A percentile compares a stretch with the other conserved stretches of the same genome.
Conservation (phyloP, 805 yeast genomes). For the Zygoascus biomembranicola region DNA sequence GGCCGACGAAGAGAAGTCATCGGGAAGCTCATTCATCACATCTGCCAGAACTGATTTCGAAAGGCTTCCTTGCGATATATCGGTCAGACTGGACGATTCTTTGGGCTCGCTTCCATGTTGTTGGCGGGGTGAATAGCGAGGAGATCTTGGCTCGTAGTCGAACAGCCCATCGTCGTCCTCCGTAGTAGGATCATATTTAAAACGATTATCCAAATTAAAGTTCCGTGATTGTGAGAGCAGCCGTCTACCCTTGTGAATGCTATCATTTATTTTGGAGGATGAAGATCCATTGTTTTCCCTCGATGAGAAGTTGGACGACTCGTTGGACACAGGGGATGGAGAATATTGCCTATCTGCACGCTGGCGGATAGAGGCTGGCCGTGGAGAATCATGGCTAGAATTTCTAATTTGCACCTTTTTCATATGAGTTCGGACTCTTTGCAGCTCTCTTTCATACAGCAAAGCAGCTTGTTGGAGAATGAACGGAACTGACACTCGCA, state of each 20-base stretch:
- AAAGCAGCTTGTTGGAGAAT: constrained; percentile 36
- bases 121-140: background rate
- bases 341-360: background rate
- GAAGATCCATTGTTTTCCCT: background rate
- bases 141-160: background rate
- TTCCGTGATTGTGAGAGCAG: background rate
- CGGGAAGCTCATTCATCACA: background rate
- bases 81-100: background rate
- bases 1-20: constrained; percentile 1
- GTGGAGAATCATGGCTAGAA: background rate
- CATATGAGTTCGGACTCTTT: constrained; percentile 28
- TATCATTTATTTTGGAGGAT: background rate
- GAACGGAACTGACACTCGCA: constrained; percentile 31
- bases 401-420: constrained; percentile 7
- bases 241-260: background rate
- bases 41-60: background rate
- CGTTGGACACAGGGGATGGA: background rate
- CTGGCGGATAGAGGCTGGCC: background rate
- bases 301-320: background rate
- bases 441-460: constrained; percentile 34
- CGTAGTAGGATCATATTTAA: background rate
- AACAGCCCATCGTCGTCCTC: background rate
- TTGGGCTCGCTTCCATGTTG: background rate
- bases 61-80: constrained; percentile 1
- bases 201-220: background rate